These are phyloP conservation scores for Ustilago bromivora DNA, from an alignment of 1,284 basidiomycete species.

Conservation along the genomic window DNA sequence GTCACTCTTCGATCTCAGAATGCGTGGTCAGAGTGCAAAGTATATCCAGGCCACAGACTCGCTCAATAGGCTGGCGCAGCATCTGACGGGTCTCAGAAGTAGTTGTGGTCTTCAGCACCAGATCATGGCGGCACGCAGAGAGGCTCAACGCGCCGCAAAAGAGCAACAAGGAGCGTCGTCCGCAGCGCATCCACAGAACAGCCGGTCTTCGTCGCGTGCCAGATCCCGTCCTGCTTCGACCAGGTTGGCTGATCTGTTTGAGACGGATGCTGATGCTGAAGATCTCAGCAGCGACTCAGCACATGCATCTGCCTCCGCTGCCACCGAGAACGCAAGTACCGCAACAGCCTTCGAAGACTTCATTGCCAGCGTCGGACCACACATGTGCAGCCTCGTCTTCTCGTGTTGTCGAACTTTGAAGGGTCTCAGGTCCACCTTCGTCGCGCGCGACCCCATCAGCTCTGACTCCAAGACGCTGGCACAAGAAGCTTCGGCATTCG, in stretches of 20 bases:
- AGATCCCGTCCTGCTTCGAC: constrained; percentile 22
- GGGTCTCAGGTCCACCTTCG: constrained; percentile 48
- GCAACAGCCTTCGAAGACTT: constrained; percentile 56
- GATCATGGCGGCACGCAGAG: constrained; percentile 51
- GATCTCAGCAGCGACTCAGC: neutral
- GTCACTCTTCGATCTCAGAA: constrained; percentile 55
- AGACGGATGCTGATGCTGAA: constrained; percentile 14
- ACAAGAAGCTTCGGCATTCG: constrained; percentile 7
- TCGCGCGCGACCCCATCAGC: constrained; percentile 23
- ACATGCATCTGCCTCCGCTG: neutral
- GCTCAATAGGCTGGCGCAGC: constrained; percentile 63
- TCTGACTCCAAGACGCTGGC: constrained; percentile 8
- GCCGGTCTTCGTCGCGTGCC: neutral
- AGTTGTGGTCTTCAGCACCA: constrained; percentile 64
- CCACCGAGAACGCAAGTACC: neutral
- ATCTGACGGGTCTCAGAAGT: constrained; percentile 60
- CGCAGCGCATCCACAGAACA: neutral
- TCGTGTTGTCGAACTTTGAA: constrained; percentile 58
- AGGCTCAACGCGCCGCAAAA: constrained; percentile 24
- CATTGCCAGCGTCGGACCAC: constrained; percentile 60
- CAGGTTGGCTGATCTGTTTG: constrained; percentile 26
- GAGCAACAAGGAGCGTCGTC: constrained; percentile 5
- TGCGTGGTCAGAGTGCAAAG: constrained; percentile 52
- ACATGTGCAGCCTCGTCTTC: constrained; percentile 63
- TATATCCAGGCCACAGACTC: constrained; percentile 59